Conservation (phyloP, 2,329 filamentous ascomycete genomes). For the Trichoderma afroharzianum region DNA sequence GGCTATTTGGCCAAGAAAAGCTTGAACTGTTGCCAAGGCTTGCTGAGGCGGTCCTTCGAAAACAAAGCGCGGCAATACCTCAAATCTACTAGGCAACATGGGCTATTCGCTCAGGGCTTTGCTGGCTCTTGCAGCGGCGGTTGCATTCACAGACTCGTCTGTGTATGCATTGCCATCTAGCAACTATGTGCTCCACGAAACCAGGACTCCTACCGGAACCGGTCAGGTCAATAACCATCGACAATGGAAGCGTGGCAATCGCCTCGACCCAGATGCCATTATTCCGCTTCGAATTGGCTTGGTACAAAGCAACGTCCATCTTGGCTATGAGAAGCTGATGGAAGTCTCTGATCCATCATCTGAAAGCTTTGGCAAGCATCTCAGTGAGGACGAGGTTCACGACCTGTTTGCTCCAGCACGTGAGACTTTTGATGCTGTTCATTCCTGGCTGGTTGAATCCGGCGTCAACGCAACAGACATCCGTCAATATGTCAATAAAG, state of each 20-base stretch:
- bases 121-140: slow-evolving; percentile 8
- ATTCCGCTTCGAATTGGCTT: slow-evolving; percentile 40
- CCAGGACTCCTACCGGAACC: neutral
- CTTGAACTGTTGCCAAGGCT: neutral
- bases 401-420: slow-evolving; percentile 39
- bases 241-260: slow-evolving; percentile 14
- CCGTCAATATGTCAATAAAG: slow-evolving; percentile 45
- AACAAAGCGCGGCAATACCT: neutral
- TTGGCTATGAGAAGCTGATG: slow-evolving; percentile 39
- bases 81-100: neutral
- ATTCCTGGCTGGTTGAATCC: slow-evolving; percentile 47
- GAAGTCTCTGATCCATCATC: slow-evolving; percentile 44
- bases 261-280: slow-evolving; percentile 11
- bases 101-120: neutral
- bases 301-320: slow-evolving; percentile 42
- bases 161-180: slow-evolving; percentile 7
- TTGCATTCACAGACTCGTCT: neutral
- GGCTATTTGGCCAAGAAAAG: neutral
- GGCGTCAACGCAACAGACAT: slow-evolving; percentile 49
- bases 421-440: slow-evolving; percentile 47
- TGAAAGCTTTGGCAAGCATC: slow-evolving; percentile 44
- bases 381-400: slow-evolving; percentile 40
- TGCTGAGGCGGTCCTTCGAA: neutral
- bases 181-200: slow-evolving; percentile 19
- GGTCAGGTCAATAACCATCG: neutral